Evolutionary conservation across 768 basidiomycete species (phyloP).

Genomic region (Tulasnella sp.): DNA sequence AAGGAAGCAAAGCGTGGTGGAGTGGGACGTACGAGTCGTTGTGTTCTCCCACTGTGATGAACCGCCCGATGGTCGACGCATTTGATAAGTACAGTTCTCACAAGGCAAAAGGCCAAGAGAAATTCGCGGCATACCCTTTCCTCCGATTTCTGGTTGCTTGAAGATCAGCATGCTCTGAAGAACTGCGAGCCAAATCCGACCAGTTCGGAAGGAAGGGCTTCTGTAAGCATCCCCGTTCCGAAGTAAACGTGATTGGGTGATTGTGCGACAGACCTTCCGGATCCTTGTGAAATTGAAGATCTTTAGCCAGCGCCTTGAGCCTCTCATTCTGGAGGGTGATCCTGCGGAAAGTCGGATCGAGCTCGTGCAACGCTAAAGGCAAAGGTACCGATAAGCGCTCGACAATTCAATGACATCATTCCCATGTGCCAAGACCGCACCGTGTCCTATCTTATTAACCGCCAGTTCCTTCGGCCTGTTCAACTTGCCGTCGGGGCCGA

Average conservation of each 20-base stretch:
- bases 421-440: slow-evolving; percentile 48
- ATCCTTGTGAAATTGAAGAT: slow-evolving; percentile 81
- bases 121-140: slow-evolving; percentile 68
- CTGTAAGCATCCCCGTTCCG: not conserved
- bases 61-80: not conserved
- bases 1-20: too few species aligned
- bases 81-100: slow-evolving; percentile 35
- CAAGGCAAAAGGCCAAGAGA: not conserved
- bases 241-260: not conserved
- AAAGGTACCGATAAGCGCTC: slow-evolving; percentile 20
- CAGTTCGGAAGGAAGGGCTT: not conserved
- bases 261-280: slow-evolving; percentile 66
- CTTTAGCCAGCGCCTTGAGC: slow-evolving; percentile 68
- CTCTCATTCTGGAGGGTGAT: slow-evolving; percentile 80
- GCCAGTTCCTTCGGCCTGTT: slow-evolving; percentile 58
- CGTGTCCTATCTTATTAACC: slow-evolving; percentile 96
- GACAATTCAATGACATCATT: slow-evolving; percentile 14
- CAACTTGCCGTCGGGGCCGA: slow-evolving; percentile 71
- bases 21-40: slow-evolving; percentile 79
- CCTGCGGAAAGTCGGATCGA: slow-evolving; percentile 78
- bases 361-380: slow-evolving; percentile 71
- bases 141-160: slow-evolving; percentile 92
- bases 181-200: slow-evolving; percentile 50
- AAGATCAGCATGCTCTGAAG: slow-evolving; percentile 95
- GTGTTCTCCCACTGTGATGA: slow-evolving; percentile 74